Base-by-base conservation (phyloP, 331 rosid species). In the Prunus yedoensis region DNA sequence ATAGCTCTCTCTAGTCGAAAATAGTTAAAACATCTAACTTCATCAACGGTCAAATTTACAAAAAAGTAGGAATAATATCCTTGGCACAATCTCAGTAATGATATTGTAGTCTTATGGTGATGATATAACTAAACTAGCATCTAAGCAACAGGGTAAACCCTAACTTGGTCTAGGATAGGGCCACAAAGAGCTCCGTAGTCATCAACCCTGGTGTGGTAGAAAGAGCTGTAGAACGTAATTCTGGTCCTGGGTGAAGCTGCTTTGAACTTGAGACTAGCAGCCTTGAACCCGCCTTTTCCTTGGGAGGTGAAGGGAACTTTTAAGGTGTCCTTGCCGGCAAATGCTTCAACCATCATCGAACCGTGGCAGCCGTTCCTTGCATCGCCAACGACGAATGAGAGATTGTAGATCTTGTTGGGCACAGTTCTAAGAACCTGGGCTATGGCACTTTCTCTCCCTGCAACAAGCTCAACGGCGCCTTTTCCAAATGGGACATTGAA, bases 131-230 rank as follows among this genome's bases (percentile, higher is more conserved):
- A 74, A 67, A 59, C 50, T 47, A 14, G 59, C 38, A 68, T 66
- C 82, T 85, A 88, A 2, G 86, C 84, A 1, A 72, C 61, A 21
- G 87, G 90, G 62, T 71, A 76, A 66, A 94, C 96, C 57, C 74
- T 49, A 66, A 94, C 96, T 60, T 81, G 86, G 62, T 94, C 98
- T 20, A 94, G 84, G 74, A 91, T 89, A 32, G 97, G 98, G 23
- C 98, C 98, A 62, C 98, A 94, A 4, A 94, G 96, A 63, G 98
- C 84, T 7, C 98, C 98, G 11, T 63, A 83, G 78, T 94, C 98
- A 70, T 85, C 88, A 52, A 27, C 56, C 85, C 85, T 86, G 30
- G 95, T 94, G 74, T 94, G 98, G 85, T 94, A 94, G 86, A 47
- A 89, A 27, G 97, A 87, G 75, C 98, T 94, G 88, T 53, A 94